Base-by-base conservation (phyloP, 306 rosid genomes). In the Herpetospermum pedunculosum region DNA sequence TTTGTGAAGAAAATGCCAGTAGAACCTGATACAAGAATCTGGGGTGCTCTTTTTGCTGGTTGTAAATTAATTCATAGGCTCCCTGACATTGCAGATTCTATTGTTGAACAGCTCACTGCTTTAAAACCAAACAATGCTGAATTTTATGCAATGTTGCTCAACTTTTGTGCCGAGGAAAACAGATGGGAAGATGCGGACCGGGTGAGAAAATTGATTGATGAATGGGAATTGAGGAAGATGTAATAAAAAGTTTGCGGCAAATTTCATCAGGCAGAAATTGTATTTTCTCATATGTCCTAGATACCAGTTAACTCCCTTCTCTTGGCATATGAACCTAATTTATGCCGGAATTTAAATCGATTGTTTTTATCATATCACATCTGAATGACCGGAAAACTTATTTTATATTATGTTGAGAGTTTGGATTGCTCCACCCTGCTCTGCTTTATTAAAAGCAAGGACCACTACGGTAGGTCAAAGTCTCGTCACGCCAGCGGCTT, bases 1-100 rank as follows among this genome's bases (percentile, higher is more conserved):
- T 77, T 77, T 57, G 72, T 70, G 34, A 77, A 49, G 52, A 70
- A 67, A 30, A 70, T 77, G 72, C 41, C 72, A 16, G 32, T 44
- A 26, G 64, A 77, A 50, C 76, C 80, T 6, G 63, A 70, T 32
- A 46, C 72, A 71, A 46, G 80, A 32, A 77, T 57, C 54, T 69
- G 76, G 76, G 72, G 63, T 18, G 62, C 47, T 71, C 64, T 57
- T 57, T 65, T 70, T 70, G 18, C 41, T 18, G 67, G 71, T 46
- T 55, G 76, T 71, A 55, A 73, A 70, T 77, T 40, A 69, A 41
- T 63, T 43, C 50, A 11, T 37, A 8, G 75, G 35, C 30, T 30
- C 4, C 16, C 43, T 30, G 80, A 77, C 25, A 57, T 70, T 57
- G 80, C 48, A 44, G 80, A 77, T 49, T 77, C 58, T 23, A 32